phyloP scores from a whole-genome alignment of 192 early-diverging fungal species.

The Podila horticola region DNA sequence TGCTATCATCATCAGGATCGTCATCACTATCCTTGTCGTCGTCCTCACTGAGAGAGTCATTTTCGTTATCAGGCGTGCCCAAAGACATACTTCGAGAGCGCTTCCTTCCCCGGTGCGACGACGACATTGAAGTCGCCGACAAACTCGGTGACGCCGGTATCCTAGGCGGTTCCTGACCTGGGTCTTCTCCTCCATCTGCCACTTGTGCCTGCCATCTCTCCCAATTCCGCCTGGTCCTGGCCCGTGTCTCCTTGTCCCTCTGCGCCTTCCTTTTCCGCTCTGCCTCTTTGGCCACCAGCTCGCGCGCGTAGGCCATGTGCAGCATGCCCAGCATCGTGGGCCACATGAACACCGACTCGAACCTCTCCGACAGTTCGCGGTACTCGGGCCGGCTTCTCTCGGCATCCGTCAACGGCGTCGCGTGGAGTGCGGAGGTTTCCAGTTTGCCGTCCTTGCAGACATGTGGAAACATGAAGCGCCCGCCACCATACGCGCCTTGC shows the following conservation, averaged over 20 bases:
- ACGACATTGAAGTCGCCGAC: too few species aligned
- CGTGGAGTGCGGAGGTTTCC: not conserved
- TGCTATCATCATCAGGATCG: not conserved
- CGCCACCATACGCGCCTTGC: slow-evolving; percentile 9
- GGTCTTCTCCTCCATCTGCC: not conserved
- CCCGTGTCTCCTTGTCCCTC: too few species aligned
- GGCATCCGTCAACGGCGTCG: not conserved
- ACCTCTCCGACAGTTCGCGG: slow-evolving; percentile 26
- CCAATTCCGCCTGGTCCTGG: not conserved
- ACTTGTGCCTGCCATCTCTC: not conserved
- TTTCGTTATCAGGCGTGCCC: too few species aligned
- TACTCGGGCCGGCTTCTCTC: slow-evolving; percentile 29
- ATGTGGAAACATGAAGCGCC: slow-evolving; percentile 16
- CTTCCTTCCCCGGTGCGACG: too few species aligned
- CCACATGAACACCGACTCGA: slow-evolving; percentile 42
- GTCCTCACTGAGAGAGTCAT: not conserved
- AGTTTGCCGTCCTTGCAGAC: not conserved
- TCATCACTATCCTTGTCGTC: not conserved
- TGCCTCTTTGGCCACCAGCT: not conserved
- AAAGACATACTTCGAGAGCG: too few species aligned
- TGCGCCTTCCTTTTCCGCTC: not conserved
- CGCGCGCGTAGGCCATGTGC: slow-evolving; percentile 13
- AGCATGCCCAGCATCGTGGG: slow-evolving; percentile 42
- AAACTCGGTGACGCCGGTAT: too few species aligned
- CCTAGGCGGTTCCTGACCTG: too few species aligned